Evolutionary conservation across 2,329 filamentous ascomycete genomes (phyloP), one percentile per base, ranked within the genome.

Genomic region (Ciborinia camelliae): DNA sequence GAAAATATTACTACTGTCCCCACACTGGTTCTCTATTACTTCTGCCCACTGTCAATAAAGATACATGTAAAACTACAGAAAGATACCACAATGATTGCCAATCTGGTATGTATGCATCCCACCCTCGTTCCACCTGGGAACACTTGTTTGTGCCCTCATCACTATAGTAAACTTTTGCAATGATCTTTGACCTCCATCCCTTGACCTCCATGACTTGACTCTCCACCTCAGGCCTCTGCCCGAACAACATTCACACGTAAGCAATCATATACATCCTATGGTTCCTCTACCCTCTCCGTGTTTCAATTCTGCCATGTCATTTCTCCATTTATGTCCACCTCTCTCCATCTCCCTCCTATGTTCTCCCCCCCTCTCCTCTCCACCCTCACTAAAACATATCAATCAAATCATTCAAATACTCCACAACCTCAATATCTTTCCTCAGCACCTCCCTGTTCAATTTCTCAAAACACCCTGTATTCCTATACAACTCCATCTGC

Each of bases 381-480:
- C 15, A 8, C 47, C 14, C 32, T 62, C 41, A 62, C 12, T 23
- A 48, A 50, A 63, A 63, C 39, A 57, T 60, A 69, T 75, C 74
- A 48, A 74, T 68, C 59, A 76, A 67, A 64, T 74, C 73, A 69
- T 76, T 76, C 66, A 76, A 50, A 60, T 71, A 75, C 67, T 76
- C 74, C 62, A 76, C 74, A 23, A 76, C 66, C 69, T 76, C 74
- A 10, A 76, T 72, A 62, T 71, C 72, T 37, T 71, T 67, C 55
- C 69, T 71, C 55, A 76, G 43, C 26, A 76, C 73, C 66, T 75
- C 74, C 26, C 73, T 65, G 47, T 67, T 72, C 53, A 74, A 65
- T 28, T 66, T 72, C 58, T 64, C 67, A 66, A 74, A 75, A 66
- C 73, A 76, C 4, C 66, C 63, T 18, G 70, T 72, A 10, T 62